phyloP scores from a whole-genome alignment of 1,284 basidiomycete genomes.

The Ceratobasidium sp. region DNA sequence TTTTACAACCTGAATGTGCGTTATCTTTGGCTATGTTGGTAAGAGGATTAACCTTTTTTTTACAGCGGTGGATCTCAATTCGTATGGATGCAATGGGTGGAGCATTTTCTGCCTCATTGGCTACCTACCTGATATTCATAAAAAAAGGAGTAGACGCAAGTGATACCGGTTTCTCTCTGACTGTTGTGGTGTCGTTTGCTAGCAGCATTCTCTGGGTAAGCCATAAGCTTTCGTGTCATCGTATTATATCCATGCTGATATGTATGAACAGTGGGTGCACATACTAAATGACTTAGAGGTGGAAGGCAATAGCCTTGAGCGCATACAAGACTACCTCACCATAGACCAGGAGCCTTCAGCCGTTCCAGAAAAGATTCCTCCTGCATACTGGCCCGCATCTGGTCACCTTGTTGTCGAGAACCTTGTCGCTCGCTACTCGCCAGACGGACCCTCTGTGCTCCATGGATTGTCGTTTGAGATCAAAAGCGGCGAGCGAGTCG shows the following conservation, averaged over 20 bases:
- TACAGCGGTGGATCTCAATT: slow-evolving; percentile 38
- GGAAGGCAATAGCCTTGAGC: no score
- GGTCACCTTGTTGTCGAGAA: slow-evolving; percentile 42
- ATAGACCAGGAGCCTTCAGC: no score
- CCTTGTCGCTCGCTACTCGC: slow-evolving; percentile 41
- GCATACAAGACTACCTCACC: no score
- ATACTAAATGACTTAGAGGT: slow-evolving; percentile 54
- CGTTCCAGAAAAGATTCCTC: no score
- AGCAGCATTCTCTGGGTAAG: slow-evolving; percentile 38
- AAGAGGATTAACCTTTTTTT: no score
- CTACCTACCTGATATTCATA: slow-evolving; percentile 31
- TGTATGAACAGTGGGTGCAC: slow-evolving; percentile 47
- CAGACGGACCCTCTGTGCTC: slow-evolving; percentile 48
- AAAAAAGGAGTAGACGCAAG: slow-evolving; percentile 13
- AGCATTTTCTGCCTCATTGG: slow-evolving; percentile 39
- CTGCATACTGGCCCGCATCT: no score
- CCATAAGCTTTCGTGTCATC: no score
- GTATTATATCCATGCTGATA: slow-evolving; percentile 35
- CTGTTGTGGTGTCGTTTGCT: slow-evolving; percentile 39
- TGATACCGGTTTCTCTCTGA: slow-evolving; percentile 41
- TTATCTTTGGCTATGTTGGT: no score
- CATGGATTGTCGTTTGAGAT: no score
- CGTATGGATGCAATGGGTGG: slow-evolving; percentile 41
- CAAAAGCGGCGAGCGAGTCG: slow-evolving; percentile 53
- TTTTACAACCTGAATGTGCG: slow-evolving; percentile 43